Evolutionary conservation across 148 eudicot genomes (phyloP).

Genomic region (Selenicereus undatus): DNA sequence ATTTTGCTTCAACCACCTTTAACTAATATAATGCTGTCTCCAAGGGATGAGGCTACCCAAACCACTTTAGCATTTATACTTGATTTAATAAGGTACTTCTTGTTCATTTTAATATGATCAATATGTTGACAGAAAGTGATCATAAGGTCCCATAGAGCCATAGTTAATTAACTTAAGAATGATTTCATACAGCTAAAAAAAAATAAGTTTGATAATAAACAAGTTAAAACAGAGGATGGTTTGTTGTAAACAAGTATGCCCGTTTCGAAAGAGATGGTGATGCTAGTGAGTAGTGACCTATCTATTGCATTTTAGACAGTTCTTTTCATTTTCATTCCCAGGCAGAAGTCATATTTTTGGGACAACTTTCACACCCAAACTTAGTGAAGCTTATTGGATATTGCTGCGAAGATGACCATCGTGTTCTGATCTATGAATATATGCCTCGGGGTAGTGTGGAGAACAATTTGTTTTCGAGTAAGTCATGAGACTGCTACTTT

Average conservation of each 20-base stretch:
- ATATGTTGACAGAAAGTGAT: background rate
- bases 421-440: conserved; percentile 77
- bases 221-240: background rate
- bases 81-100: background rate
- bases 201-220: background rate
- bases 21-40: background rate
- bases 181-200: too few species aligned
- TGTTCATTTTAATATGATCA: background rate
- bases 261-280: background rate
- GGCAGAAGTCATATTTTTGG: conserved; percentile 89
- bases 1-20: background rate
- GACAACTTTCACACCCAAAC: conserved; percentile 92
- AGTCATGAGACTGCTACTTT: conserved; percentile 17
- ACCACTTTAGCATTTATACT: background rate
- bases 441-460: conserved; percentile 88
- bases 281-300: background rate
- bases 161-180: background rate
- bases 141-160: background rate
- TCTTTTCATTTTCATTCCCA: conserved; percentile 8
- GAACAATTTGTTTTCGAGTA: conserved; percentile 79
- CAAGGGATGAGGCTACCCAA: background rate
- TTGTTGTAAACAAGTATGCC: background rate
- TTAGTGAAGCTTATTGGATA: conserved; percentile 83
- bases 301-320: background rate
- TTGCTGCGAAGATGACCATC: conserved; percentile 83